Base-by-base conservation (phyloP, 2,329 filamentous ascomycete genomes). In the Botrytis tulipae region DNA sequence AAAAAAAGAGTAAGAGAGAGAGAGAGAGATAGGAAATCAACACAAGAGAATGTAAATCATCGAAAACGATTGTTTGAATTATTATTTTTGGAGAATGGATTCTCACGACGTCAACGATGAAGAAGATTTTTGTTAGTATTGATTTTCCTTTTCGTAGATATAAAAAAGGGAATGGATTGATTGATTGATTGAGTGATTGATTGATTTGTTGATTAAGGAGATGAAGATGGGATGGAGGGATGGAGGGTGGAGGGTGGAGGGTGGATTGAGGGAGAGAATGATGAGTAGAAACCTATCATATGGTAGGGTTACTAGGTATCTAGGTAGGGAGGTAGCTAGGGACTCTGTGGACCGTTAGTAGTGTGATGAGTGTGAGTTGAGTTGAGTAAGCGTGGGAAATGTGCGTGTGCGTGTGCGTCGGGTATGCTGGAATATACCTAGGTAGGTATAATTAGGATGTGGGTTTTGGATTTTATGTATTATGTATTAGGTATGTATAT, bases 161-260 rank as follows among this genome's bases (percentile, higher is more conserved):
- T 0, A 95, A 98, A 92, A 10, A 10, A 86, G 87, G 75, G 92
- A 92, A 1, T 91, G 87, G 86, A 9, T 8, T 37, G 37, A 12
- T 85, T 35, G 37, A 37, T 37, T 8, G 37, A 37, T 9, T 37
- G 37, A 37, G 1, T 37, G 37, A 37, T 9, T 5, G 87, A 71
- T 54, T 71, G 46, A 48, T 25, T 48, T 86, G 79, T 86, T 4
- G 87, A 73, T 54, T 71, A 63, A 12, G 75, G 85, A 29, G 51
- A 54, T 54, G 51, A 54, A 54, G 51, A 54, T 54, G 12, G 85
- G 85, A 72, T 83, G 75, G 85, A 35, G 5, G 32, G 35, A 35
- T 35, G 35, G 35, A 10, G 85, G 35, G 42, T 29, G 42, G 25
- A 57, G 6, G 35, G 35, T 40, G 75, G 85, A 10, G 85, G 35